Evolutionary conservation across 2,329 filamentous ascomycete genomes (phyloP).

Genomic region (Pseudogymnoascus sp.): DNA sequence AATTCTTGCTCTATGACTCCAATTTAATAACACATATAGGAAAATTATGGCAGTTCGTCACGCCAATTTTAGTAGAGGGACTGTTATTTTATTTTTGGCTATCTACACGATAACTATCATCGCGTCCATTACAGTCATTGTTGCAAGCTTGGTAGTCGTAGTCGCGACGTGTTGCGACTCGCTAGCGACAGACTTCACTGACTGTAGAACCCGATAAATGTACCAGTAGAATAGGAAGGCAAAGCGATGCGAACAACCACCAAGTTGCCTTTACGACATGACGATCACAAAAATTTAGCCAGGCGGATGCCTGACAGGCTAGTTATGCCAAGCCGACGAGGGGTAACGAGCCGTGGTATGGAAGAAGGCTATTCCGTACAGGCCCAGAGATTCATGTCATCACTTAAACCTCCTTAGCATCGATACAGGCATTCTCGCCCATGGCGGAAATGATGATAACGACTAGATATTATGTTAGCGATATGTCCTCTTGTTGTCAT

Average conservation of each 20-base stretch:
- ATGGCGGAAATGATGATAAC: constrained; percentile 91
- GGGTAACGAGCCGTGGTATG: constrained; percentile 1
- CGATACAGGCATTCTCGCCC: constrained; percentile 88
- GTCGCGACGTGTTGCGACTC: background rate
- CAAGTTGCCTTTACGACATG: background rate
- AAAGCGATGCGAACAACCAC: constrained; percentile 9
- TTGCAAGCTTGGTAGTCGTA: background rate
- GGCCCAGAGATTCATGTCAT: background rate
- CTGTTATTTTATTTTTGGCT: background rate
- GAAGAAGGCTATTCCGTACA: background rate
- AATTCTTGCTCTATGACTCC: background rate
- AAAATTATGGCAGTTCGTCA: background rate
- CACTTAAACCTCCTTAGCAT: constrained; percentile 81
- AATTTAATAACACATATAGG: background rate
- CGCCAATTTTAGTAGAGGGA: background rate
- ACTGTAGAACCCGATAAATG: constrained; percentile 1
- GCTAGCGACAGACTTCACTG: background rate
- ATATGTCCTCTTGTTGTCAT: constrained; percentile 15
- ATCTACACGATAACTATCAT: background rate
- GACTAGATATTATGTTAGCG: constrained; percentile 46
- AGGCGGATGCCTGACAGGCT: background rate
- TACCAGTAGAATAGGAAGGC: constrained; percentile 2
- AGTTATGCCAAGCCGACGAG: background rate
- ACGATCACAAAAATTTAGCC: background rate
- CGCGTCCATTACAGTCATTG: background rate